A percentile compares a stretch with the other conserved stretches of the same genome.
Evolutionary conservation across 1,284 basidiomycete genomes (phyloP).

Genomic region (Retiboletus flavoniger): DNA sequence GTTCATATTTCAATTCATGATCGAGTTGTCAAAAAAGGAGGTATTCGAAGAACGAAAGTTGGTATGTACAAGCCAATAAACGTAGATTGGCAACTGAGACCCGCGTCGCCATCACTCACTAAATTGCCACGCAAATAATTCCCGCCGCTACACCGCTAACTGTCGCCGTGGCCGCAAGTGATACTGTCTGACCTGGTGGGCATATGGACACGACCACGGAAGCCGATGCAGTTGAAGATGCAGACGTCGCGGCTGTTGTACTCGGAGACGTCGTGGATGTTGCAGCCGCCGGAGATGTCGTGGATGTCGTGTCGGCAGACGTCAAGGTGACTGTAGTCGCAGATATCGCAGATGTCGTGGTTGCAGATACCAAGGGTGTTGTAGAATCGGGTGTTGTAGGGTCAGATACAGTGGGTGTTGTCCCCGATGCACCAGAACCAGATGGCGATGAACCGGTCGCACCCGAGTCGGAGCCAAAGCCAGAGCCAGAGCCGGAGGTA

Average conservation of each 20-base stretch:
- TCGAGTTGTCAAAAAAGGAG: neutral
- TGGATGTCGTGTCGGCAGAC: neutral
- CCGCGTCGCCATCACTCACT: neutral
- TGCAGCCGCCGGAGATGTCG: neutral
- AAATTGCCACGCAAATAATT: conserved; percentile 19
- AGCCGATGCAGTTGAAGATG: neutral
- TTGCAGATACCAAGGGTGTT: neutral
- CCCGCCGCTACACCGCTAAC: neutral
- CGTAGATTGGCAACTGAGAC: neutral
- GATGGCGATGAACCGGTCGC: conserved; percentile 1
- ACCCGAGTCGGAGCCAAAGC: neutral
- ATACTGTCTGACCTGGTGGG: conserved; percentile 19
- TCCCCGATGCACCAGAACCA: neutral
- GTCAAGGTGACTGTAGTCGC: neutral
- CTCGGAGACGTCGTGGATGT: neutral
- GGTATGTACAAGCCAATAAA: conserved; percentile 15
- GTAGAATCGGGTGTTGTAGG: neutral
- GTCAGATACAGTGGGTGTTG: neutral
- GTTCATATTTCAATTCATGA: neutral
- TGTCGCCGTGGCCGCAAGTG: neutral
- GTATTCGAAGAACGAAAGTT: conserved; percentile 13
- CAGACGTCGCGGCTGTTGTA: neutral
- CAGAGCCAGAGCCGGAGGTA: neutral
- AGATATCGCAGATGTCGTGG: neutral
- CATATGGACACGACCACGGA: conserved; percentile 3